phyloP scores from a whole-genome alignment of 108 stramenopile species.

The Fragilaria radians region DNA sequence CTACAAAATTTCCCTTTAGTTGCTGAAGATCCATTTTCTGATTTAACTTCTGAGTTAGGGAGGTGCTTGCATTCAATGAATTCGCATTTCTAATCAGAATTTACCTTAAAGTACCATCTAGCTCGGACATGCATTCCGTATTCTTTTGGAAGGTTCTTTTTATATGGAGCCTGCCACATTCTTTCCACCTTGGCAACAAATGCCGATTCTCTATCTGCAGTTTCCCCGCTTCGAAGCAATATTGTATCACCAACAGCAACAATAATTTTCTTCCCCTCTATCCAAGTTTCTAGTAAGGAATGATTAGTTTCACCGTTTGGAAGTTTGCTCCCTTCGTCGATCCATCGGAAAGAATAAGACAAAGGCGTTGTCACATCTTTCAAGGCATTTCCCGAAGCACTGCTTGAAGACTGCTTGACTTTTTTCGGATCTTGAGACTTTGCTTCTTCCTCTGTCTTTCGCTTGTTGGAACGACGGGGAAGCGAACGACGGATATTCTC shows the following conservation, averaged over 20 bases:
- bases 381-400: neutral
- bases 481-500: conserved; percentile 1
- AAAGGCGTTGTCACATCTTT: neutral
- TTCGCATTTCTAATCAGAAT: conserved; percentile 7
- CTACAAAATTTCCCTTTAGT: conserved; percentile 30
- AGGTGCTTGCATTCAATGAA: neutral
- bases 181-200: conserved; percentile 56
- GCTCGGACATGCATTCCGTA: conserved; percentile 15
- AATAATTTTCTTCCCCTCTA: conserved; percentile 16
- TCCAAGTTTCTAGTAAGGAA: neutral
- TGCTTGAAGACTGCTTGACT: conserved; percentile 5
- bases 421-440: conserved; percentile 13
- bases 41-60: neutral
- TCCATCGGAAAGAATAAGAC: conserved; percentile 1
- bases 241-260: conserved; percentile 48
- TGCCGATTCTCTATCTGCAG: conserved; percentile 4
- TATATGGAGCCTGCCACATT: conserved; percentile 42
- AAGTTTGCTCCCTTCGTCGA: neutral
- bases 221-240: conserved; percentile 33
- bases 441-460: conserved; percentile 12
- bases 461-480: conserved; percentile 5
- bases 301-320: conserved; percentile 2
- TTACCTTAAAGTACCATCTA: conserved; percentile 25
- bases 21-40: conserved; percentile 53
- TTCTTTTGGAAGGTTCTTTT: conserved; percentile 8